A percentile compares a stretch with the other conserved stretches of the same genome.
These are phyloP conservation scores for Magnolia sinica DNA, from an alignment of 164 flowering plant species.

Conservation along the genomic window DNA sequence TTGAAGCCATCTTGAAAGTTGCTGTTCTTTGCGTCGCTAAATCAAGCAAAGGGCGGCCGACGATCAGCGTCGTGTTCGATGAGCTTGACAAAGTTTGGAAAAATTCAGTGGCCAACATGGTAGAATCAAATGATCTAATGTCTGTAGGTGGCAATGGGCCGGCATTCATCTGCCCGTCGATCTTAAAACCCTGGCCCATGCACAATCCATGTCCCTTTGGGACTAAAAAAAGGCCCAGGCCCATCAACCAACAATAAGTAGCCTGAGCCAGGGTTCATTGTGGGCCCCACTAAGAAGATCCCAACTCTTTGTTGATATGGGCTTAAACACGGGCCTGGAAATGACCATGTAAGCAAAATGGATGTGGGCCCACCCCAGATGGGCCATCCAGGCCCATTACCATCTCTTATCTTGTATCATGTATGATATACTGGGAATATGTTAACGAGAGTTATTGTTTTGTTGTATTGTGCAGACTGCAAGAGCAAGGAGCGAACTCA, in stretches of 20 bases:
- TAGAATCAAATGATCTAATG: slow-evolving; percentile 1
- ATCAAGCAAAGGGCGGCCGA: slow-evolving; percentile 69
- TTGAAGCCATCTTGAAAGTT: slow-evolving; percentile 46
- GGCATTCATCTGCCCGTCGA: no score
- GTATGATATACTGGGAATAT: background rate
- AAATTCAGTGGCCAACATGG: slow-evolving; percentile 35
- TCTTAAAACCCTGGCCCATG: no score
- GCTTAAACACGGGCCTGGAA: no score
- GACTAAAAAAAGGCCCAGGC: no score
- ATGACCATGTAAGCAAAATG: no score
- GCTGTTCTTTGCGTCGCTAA: slow-evolving; percentile 69
- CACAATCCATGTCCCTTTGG: no score
- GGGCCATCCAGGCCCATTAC: no score
- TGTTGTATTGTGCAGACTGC: background rate
- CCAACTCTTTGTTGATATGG: no score
- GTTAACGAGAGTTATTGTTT: background rate
- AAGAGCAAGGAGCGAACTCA: background rate
- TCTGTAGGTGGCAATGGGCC: no score
- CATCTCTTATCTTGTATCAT: background rate
- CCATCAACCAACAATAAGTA: background rate
- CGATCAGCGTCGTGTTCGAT: slow-evolving; percentile 38
- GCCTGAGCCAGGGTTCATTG: background rate
- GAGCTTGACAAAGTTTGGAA: slow-evolving; percentile 59
- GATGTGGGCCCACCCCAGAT: no score
- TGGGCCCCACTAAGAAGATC: no score